These are phyloP conservation scores for Baudoinia panamericana DNA, from an alignment of 495 filamentous ascomycete species.

Conservation along the genomic window DNA sequence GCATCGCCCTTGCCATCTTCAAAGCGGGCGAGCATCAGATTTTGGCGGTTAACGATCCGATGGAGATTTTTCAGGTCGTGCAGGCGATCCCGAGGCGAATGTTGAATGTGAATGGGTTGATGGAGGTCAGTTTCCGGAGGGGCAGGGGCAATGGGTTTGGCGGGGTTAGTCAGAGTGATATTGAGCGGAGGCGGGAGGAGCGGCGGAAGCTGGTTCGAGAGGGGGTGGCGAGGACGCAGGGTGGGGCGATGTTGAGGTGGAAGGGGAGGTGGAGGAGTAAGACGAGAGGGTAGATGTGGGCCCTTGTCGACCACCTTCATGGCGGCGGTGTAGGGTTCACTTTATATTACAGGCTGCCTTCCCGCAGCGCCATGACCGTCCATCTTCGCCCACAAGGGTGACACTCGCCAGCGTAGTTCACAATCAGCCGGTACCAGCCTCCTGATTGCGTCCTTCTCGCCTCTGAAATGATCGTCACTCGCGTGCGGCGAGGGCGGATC, in stretches of 20 bases:
- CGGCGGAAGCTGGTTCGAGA: slow-evolving; percentile 32
- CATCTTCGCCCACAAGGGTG: no score
- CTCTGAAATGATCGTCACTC: no score
- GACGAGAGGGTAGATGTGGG: no score
- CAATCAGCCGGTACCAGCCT: no score
- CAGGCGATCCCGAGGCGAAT: slow-evolving; percentile 75
- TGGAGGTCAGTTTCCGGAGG: slow-evolving; percentile 58
- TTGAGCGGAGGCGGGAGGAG: slow-evolving; percentile 49
- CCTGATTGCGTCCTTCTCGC: no score
- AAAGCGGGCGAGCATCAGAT: slow-evolving; percentile 80
- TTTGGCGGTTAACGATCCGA: slow-evolving; percentile 64
- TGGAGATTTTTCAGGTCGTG: slow-evolving; percentile 93
- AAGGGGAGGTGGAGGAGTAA: slow-evolving; percentile 10
- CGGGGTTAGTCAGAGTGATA: slow-evolving; percentile 55
- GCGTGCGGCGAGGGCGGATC: no score
- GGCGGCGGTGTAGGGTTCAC: no score
- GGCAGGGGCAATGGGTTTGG: slow-evolving; percentile 63
- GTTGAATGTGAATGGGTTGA: slow-evolving; percentile 64
- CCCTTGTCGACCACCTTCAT: no score
- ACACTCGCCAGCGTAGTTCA: no score
- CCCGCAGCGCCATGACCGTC: no score
- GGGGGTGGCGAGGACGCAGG: slow-evolving; percentile 7
- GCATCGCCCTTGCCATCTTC: slow-evolving; percentile 82
- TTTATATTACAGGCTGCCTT: no score
- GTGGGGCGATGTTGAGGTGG: neutral